Conservation (phyloP, 1,284 basidiomycete species). For the Apiotrichum siamense region DNA sequence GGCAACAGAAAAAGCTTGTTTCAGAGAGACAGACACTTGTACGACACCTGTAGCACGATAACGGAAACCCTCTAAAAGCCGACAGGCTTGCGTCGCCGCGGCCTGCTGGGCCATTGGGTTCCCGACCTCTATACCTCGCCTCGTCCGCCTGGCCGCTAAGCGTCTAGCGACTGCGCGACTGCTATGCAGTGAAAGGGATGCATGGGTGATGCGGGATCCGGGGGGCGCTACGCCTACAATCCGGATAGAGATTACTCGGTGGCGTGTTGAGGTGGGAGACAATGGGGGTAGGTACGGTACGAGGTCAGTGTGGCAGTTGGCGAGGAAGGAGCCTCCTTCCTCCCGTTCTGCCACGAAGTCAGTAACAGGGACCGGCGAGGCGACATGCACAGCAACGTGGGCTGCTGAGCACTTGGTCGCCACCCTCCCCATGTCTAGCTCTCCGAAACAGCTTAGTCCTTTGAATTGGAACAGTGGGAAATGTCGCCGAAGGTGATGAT, state of each 20-base stretch:
- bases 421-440: too few relatives aligned
- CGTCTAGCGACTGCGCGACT: not conserved
- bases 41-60: slow-evolving; percentile 10
- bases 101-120: not conserved
- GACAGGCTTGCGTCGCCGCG: not conserved
- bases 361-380: too few relatives aligned
- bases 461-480: too few relatives aligned
- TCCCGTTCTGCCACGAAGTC: too few relatives aligned
- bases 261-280: not conserved
- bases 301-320: slow-evolving; percentile 4
- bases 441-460: too few relatives aligned
- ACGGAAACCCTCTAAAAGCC: not conserved
- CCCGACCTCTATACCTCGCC: not conserved
- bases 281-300: not conserved
- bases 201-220: slow-evolving; percentile 11
- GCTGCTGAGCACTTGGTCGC: too few relatives aligned
- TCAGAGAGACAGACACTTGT: slow-evolving; percentile 2
- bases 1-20: too few relatives aligned
- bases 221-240: slow-evolving; percentile 15
- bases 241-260: slow-evolving; percentile 4
- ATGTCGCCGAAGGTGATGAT: not conserved
- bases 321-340: too few relatives aligned
- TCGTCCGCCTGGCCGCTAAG: not conserved
- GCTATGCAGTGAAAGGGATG: slow-evolving; percentile 11
- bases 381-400: too few relatives aligned